Evolutionary conservation across 768 basidiomycete species (phyloP).

Genomic region (Trametes sanguinea): DNA sequence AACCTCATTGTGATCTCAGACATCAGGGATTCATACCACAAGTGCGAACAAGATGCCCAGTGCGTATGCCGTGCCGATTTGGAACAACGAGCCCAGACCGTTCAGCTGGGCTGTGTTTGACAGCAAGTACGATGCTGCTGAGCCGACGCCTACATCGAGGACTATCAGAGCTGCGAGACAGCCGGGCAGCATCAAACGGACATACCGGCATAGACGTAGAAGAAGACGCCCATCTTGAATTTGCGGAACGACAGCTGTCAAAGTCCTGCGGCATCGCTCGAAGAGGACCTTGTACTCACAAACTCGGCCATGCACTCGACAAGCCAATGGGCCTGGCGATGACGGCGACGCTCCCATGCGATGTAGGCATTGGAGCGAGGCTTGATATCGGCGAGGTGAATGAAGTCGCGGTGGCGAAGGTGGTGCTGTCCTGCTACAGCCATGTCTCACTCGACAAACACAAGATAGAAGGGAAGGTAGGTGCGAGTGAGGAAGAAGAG

Average conservation of each 20-base stretch:
- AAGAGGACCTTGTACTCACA: conserved; percentile 22
- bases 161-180: neutral
- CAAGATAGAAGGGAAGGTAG: neutral
- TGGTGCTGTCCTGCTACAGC: conserved; percentile 13
- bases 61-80: conserved; percentile 39
- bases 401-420: conserved; percentile 24
- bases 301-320: conserved; percentile 36
- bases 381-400: conserved; percentile 29
- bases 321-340: conserved; percentile 34
- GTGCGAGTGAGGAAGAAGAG: neutral
- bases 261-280: neutral
- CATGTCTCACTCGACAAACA: neutral
- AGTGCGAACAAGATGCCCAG: conserved; percentile 43
- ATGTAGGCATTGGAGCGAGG: conserved; percentile 23
- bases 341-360: conserved; percentile 31
- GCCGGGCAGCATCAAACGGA: neutral
- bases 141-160: conserved; percentile 34
- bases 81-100: conserved; percentile 32
- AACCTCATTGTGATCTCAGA: neutral
- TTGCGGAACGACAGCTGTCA: neutral
- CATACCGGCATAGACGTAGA: conserved; percentile 34
- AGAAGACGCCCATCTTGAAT: conserved; percentile 32
- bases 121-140: conserved; percentile 35
- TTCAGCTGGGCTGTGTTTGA: conserved; percentile 28
- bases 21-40: conserved; percentile 17